Base-by-base conservation (phyloP, 805 yeast genomes). In the Yarrowia osloensis region DNA sequence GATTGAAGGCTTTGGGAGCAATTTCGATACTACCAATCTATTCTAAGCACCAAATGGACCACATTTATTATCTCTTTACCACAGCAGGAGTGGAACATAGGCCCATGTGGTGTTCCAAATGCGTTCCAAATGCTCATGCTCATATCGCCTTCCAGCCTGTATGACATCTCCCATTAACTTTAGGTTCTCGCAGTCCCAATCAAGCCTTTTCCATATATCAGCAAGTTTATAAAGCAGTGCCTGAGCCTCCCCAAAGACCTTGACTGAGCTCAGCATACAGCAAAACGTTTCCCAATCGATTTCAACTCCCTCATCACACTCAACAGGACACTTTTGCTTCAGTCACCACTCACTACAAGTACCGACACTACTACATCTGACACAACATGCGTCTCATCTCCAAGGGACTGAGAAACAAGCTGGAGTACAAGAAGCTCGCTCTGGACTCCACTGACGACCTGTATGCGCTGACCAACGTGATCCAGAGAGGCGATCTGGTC, bases 401-500 rank as follows among this genome's bases (percentile, higher is more conserved):
- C 37, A 57, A 57, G 49, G 63, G 63, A 37, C 63, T 57, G 37
- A 57, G 29, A 28, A 57, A 40, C 49, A 61, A 61, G 54, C 54
- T 61, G 66, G 54, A 44, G 42, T 61, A 21, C 54, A 61, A 61
- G 33, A 29, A 44, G 31, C 40, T 61, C 40, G 66, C 66, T 35
- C 52, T 61, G 33, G 66, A 61, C 33, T 61, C 66, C 26, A 33
- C 66, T 2, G 66, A 61, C 44, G 66, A 61, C 47, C 54, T 61
- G n/a, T 61, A 44, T 17, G 66, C 66, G 2, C 66, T 61, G 19
- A 61, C 66, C 33, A 61, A 61, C 44, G 42, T 61, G 21, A 46
- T 61, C 33, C 54, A 42, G 26, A 21, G 44, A 28, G 66, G 66
- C 19, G 66, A 61, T 31, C 2, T 61, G 54, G 66, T 61, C 26